A percentile compares a stretch with the other conserved stretches of the same genome.
phyloP scores from a whole-genome alignment of 768 basidiomycete genomes.

The Candolleomyces eurysporus region DNA sequence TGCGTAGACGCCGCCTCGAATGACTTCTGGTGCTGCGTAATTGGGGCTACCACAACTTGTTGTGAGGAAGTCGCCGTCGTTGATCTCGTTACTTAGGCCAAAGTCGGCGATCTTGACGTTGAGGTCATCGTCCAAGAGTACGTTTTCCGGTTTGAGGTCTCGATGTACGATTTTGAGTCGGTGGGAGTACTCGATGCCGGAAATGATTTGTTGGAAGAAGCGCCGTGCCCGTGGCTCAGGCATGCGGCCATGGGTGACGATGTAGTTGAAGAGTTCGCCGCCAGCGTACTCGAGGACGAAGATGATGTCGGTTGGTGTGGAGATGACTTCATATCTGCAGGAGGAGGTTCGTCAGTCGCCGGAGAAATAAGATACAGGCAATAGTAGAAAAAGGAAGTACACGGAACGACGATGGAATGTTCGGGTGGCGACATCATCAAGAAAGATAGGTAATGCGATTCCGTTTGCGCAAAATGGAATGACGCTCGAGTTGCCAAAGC shows the following conservation, averaged over 20 bases:
- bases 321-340: slow-evolving; percentile 80
- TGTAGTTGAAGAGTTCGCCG: slow-evolving; percentile 97
- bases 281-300: slow-evolving; percentile 97
- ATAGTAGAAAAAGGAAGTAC: too few species aligned
- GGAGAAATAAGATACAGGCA: too few species aligned
- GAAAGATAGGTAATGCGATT: too few species aligned
- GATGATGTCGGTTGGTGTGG: slow-evolving; percentile 93
- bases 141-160: slow-evolving; percentile 97
- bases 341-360: neutral
- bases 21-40: slow-evolving; percentile 98
- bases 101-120: slow-evolving; percentile 99
- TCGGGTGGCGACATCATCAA: too few species aligned
- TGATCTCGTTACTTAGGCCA: slow-evolving; percentile 93
- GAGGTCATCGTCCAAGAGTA: slow-evolving; percentile 78
- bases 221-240: slow-evolving; percentile 80
- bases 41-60: slow-evolving; percentile 98
- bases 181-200: slow-evolving; percentile 96
- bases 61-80: slow-evolving; percentile 94
- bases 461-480: too few species aligned
- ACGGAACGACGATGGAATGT: too few species aligned
- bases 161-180: slow-evolving; percentile 96
- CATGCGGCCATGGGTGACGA: slow-evolving; percentile 92
- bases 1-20: slow-evolving; percentile 90
- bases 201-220: slow-evolving; percentile 99
- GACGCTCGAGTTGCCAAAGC: too few species aligned